Percentiles rank a stretch among this genome's conserved stretches.
phyloP scores from a whole-genome alignment of 441 rosid species.

The Geranium incanum region DNA sequence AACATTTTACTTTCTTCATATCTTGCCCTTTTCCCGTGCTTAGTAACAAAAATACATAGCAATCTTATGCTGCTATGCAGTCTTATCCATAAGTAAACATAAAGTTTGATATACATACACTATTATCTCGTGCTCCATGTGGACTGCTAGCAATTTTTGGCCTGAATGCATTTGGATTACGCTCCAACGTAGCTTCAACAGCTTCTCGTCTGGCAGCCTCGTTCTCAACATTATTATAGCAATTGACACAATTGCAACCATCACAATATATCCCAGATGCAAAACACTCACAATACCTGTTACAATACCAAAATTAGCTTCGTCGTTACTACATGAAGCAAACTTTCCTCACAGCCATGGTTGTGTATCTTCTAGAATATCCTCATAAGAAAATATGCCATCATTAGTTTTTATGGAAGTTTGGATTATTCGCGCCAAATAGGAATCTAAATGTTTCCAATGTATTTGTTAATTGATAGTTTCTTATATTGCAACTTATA shows the following conservation, averaged over 20 bases:
- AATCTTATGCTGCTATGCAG: constrained; percentile 1
- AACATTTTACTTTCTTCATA: background rate
- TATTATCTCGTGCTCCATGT: constrained; percentile 13
- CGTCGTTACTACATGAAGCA: background rate
- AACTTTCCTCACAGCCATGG: background rate
- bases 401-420: background rate
- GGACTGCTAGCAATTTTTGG: constrained; percentile 64
- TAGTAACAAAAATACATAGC: background rate
- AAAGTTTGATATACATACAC: constrained; percentile 14
- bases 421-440: background rate
- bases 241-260: constrained; percentile 87
- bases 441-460: constrained; percentile 1
- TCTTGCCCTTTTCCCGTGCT: background rate
- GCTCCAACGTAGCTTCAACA: constrained; percentile 48
- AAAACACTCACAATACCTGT: constrained; percentile 96
- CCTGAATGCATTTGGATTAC: constrained; percentile 89
- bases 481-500: constrained; percentile 2
- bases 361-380: background rate
- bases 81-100: constrained; percentile 1
- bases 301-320: constrained; percentile 18
- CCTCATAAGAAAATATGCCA: background rate
- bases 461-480: background rate
- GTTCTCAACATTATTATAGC: constrained; percentile 80
- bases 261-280: constrained; percentile 84
- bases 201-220: constrained; percentile 74